phyloP scores from a whole-genome alignment of 306 rosid species.

The Dryas alaskensis region DNA sequence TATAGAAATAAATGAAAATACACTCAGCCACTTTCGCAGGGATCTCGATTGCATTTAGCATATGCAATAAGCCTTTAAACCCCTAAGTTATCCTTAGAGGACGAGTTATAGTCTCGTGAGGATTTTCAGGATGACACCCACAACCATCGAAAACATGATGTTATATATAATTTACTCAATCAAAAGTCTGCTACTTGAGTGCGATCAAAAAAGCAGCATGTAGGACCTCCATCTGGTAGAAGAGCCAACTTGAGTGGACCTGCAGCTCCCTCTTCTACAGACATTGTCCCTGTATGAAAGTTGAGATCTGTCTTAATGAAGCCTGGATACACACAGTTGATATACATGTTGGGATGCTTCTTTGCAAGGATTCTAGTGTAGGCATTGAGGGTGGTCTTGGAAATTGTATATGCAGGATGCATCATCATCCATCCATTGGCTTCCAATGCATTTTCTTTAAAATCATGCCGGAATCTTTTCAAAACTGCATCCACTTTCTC shows the following conservation, averaged over 20 bases:
- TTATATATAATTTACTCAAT: background rate
- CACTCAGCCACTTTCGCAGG: no score
- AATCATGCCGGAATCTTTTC: constrained; percentile 38
- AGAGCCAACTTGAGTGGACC: constrained; percentile 52
- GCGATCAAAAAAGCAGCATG: constrained; percentile 47
- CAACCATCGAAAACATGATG: no score
- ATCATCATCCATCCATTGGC: constrained; percentile 55
- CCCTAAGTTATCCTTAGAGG: no score
- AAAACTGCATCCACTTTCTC: constrained; percentile 48
- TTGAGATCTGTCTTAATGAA: constrained; percentile 47
- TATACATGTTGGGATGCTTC: constrained; percentile 36
- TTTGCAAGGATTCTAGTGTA: constrained; percentile 54
- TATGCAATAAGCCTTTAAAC: no score
- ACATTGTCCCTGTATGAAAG: constrained; percentile 45
- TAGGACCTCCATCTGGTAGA: constrained; percentile 40
- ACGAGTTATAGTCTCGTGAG: no score
- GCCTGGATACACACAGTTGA: constrained; percentile 65
- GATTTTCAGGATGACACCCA: no score
- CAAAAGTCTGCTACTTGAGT: constrained; percentile 43
- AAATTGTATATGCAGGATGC: constrained; percentile 57
- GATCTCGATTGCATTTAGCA: no score
- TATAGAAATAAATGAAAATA: no score
- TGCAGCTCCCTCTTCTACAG: constrained; percentile 46
- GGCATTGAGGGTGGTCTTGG: constrained; percentile 51
- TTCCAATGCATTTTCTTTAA: constrained; percentile 45